Evolutionary conservation across 352 stramenopile genomes (phyloP), one percentile per base, ranked within the genome.

Genomic region (Pythium grandisporangium): DNA sequence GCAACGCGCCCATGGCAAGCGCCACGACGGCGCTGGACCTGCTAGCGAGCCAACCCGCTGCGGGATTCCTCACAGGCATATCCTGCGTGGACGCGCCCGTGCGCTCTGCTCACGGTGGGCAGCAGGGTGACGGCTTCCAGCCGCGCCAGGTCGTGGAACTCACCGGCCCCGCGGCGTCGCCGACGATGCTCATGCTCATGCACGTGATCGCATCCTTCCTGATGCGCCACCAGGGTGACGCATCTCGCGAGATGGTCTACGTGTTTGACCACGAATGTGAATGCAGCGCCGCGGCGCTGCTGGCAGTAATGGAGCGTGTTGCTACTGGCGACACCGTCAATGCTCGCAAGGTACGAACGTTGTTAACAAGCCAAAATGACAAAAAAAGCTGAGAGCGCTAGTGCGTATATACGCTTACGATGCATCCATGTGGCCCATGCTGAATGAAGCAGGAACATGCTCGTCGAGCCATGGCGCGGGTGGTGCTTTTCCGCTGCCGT

Each of bases 21-120:
- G n/a, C n/a, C n/a, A n/a, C n/a, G 58, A 87, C 71, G 12, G 75
- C 71, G 48, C 65, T 88, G 32, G 75, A 88, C 50, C 53, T 88
- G 46, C 80, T 88, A 48, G 75, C 70, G 39, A 67, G 75, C 20
- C 67, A 58, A 8, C 64, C 62, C 0, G 57, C 51, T 42, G 59
- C 50, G 39, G 63, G 66, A 25, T 88, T 88, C 56, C 53, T 42
- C 51, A 83, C 71, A 2, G 61, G 66, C 1, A 14, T 88, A 43
- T 16, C 24, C 22, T 88, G 80, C 42, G 32, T 85, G 14, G 74
- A 88, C 19, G 62, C 56, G 22, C 54, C 64, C 2, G 66, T 69
- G 24, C 24, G n/a, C n/a, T n/a, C n/a, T n/a, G n/a, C n/a, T n/a
- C n/a, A n/a, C n/a, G n/a, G n/a, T n/a, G n/a, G n/a, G n/a, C n/a